Base-by-base conservation (phyloP, 2,329 filamentous ascomycete genomes). In the Salinomyces thailandicus region DNA sequence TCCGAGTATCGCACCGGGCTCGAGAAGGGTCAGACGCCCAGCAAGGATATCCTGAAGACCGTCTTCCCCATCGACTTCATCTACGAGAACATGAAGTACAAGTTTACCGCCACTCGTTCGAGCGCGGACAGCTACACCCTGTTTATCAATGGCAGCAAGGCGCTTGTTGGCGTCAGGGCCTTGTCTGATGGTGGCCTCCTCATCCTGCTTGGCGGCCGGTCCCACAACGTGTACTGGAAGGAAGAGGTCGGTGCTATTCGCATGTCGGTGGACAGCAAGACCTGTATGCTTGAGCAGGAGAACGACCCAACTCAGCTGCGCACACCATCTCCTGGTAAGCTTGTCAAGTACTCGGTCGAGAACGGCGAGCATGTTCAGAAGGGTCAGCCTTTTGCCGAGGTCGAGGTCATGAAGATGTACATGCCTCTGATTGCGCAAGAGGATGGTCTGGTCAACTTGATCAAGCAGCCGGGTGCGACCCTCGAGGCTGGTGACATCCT, bases 401-500 rank as follows among this genome's bases (percentile, higher is more conserved):
- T 98, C 27, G 91, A 98, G 66, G 91, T 98, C 64, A 98, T 98
- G 91, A 98, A 98, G 75, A 98, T 98, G 91, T 96, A 96, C 74
- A 98, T 98, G 91, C 91, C 91, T 55, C 73, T 98, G 37, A 75
- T 98, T 43, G 84, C 91, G 2, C 81, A 87, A 58, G 91, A 98
- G 62, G 91, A 94, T 53, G 91, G 91, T 69, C 75, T 93, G 37
- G 89, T 98, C 38, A 91, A 95, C 68, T 76, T 98, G 54, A 94
- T 98, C 72, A 98, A 98, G 76, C 91, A 96, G 67, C 91, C 91
- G 45, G 91, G 91, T 61, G 84, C 91, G n/a, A 93, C 86, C 13
- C 81, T 98, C 32, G 87, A 96, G 62, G 91, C 91, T 58, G 91
- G 91, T 62, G 91, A 98, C 59, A 96, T 98, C 42, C 77, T 98